These are phyloP conservation scores for Scheffersomyces stambukii DNA, from an alignment of 1,139 yeast species.

Conservation along the genomic window DNA sequence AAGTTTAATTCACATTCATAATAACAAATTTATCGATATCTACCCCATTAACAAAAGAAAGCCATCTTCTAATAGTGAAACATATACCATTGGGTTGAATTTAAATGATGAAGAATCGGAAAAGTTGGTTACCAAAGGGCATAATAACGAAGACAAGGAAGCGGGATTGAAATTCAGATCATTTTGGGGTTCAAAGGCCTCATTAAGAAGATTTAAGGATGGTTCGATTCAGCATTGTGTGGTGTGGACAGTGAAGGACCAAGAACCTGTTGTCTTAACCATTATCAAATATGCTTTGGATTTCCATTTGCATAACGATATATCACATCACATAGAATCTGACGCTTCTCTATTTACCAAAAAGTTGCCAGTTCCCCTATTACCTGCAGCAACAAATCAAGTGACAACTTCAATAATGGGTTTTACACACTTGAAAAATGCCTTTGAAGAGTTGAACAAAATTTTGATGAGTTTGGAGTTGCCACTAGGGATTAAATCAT, in stretches of 20 bases:
- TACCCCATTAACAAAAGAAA: conserved; percentile 57
- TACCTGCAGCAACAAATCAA: conserved; percentile 52
- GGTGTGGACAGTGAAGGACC: conserved; percentile 66
- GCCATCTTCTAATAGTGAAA: conserved; percentile 34
- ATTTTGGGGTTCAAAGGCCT: conserved; percentile 88
- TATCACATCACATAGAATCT: conserved; percentile 37
- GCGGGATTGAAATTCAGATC: conserved; percentile 62
- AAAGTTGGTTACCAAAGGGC: conserved; percentile 82
- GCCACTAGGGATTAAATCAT: conserved; percentile 69
- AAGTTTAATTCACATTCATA: conserved; percentile 37
- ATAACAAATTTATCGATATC: conserved; percentile 22
- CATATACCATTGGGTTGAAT: conserved; percentile 56
- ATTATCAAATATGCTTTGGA: conserved; percentile 62
- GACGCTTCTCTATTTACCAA: conserved; percentile 43
- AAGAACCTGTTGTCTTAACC: conserved; percentile 62
- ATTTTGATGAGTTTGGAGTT: conserved; percentile 49
- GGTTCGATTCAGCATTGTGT: conserved; percentile 89
- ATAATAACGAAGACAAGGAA: conserved; percentile 57
- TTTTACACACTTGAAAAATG: conserved; percentile 53
- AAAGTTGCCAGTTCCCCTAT: conserved; percentile 55
- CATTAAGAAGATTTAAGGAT: conserved; percentile 85
- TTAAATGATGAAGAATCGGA: conserved; percentile 76
- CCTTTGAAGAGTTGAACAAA: conserved; percentile 67
- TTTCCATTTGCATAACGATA: conserved; percentile 54
- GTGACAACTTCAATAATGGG: conserved; percentile 48